Base-by-base conservation (phyloP, 495 filamentous ascomycete genomes). In the Talaromyces borbonicus region DNA sequence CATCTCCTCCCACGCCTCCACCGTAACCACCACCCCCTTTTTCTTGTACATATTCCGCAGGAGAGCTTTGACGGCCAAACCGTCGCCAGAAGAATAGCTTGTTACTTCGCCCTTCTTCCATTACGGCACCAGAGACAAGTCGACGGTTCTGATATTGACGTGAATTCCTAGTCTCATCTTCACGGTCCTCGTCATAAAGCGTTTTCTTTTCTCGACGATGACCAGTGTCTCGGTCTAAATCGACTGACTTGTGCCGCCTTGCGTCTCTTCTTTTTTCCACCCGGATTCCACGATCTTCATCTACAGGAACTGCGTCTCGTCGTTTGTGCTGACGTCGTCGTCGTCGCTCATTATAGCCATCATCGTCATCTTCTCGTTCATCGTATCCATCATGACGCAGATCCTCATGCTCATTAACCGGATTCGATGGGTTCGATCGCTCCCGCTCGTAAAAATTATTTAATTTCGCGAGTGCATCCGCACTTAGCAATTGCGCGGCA, bases 81-180 rank as follows among this genome's bases (percentile, higher is more conserved):
- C 68, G 65, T 16, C 56, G 59, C 26, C 68, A 59, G 12, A 72
- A 54, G 18, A 59, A 60, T 54, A 63, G 59, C 15, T 63, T 62
- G 11, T 61, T 53, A 30, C 56, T 59, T 23, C 58, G 51, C 1
- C 83, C 84, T 59, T 87, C 82, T 54, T 88, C 84, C 49, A 83
- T 52, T 43, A 80, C 63, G 0, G 81, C 73, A 12, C 84, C 84
- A 39, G 83, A 87, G 5, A 84, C 79, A 16, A 84, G 67, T 48
- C 81, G 64, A 25, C 77, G 66, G 38, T 71, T 73, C 43, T 71
- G 69, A 46, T 68, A 66, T 26, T 65, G 62, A 30, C 69, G 60
- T 16, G 65, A 58, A 20, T 63, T 44, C 36, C 59, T 59, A 31
- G 20, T 56, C 8, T 41, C 57, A 18, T 53, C 46, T 18, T 44